Base-by-base conservation (phyloP, 2,329 filamentous ascomycete genomes). In the Aspergillus phoenicis region DNA sequence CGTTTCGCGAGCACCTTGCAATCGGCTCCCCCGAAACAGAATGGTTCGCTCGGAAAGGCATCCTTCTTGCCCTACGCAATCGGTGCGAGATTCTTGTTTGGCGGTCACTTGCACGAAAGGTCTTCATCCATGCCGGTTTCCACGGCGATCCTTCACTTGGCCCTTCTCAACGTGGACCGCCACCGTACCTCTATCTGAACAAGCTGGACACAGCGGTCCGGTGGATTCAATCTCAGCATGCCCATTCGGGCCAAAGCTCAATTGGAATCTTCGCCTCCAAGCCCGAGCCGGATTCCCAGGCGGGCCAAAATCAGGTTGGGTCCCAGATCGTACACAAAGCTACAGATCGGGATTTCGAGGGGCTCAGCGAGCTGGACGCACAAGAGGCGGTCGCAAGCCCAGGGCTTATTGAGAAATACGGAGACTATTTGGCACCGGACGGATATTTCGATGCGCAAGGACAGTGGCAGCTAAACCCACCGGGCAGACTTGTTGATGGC, bases 21-120 rank as follows among this genome's bases (percentile, higher is more conserved):
- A 71, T 78, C 3, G 73, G 81, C 22, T 79, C 77, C 11, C 68
- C 75, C 4, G 82, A 89, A 67, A 85, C 88, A 57, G 77, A 84
- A 51, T 97, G 91, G 89, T 89, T 97, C 61, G 85, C 91, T 28
- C 83, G 85, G 41, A 90, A 88, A 72, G 89, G 91, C 1, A 83
- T 97, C 26, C 84, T 96, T 22, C 83, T 96, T 5, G 87, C 89
- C 13, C 81, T 97, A 10, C 84, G 87, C 3, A 91, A 91, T 70
- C 86, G 91, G 56, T 89, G 93, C 60, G 90, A 95, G 59, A 87
- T 91, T 1, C 81, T 96, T 2, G 85, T 96, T 11, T 97, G 92
- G 92, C 87, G 94, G 13, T 90, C 90, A 1, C 83, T 98, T 6
- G 86, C 90, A 17, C 86, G 93, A 30, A 89, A 88, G 66, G 87